Evolutionary conservation across 352 stramenopile species (phyloP).

Genomic region (Globisporangium canariense): DNA sequence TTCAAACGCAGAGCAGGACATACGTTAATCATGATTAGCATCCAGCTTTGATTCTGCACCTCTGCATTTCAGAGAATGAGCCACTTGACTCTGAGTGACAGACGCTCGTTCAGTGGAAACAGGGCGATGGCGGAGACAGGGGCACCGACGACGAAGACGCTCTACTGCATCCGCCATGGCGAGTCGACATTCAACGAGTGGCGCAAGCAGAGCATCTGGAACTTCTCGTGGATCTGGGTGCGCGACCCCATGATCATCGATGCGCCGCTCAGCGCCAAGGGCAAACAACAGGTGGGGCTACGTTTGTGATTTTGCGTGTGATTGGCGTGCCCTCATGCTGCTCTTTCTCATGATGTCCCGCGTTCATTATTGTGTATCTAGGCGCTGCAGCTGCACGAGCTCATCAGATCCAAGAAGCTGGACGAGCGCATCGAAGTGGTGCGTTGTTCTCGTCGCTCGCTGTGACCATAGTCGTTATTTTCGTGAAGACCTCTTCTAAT

Average conservation of each 20-base stretch:
- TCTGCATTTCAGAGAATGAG: too few species aligned
- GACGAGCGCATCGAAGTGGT: slow-evolving; percentile 74
- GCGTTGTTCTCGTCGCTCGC: background rate
- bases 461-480: background rate
- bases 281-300: slow-evolving; percentile 51
- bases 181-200: slow-evolving; percentile 89
- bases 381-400: slow-evolving; percentile 40
- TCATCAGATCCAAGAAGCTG: slow-evolving; percentile 33
- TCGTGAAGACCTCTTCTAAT: background rate
- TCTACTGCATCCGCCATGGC: slow-evolving; percentile 87
- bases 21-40: too few species aligned
- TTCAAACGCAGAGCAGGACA: background rate
- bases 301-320: background rate
- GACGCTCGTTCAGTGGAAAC: background rate
- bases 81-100: too few species aligned
- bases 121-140: background rate
- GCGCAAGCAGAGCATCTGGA: slow-evolving; percentile 69
- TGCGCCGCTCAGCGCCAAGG: slow-evolving; percentile 67
- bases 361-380: slow-evolving; percentile 9
- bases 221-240: slow-evolving; percentile 84
- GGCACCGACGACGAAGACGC: slow-evolving; percentile 35
- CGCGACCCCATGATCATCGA: slow-evolving; percentile 86
- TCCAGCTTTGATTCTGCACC: too few species aligned
- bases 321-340: background rate
- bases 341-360: background rate